Evolutionary conservation across 2,329 filamentous ascomycete species (phyloP).

Genomic region (Coniosporium tulheliwenetii): DNA sequence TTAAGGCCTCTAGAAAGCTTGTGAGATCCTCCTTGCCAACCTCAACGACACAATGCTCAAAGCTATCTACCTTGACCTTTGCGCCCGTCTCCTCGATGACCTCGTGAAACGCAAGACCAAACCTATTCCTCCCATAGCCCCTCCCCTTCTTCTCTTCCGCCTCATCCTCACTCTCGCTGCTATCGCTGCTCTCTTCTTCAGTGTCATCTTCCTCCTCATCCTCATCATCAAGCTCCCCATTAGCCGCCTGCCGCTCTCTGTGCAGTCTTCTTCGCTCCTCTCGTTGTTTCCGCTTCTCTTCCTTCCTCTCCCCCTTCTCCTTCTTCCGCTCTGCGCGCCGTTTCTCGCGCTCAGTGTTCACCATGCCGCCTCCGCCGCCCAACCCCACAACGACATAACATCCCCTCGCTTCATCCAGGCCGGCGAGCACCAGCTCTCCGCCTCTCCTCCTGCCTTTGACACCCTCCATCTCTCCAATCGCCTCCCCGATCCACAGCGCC

Average conservation of each 20-base stretch:
- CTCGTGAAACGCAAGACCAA: conserved; percentile 90
- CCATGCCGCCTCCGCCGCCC: conserved; percentile 59
- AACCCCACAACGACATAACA: conserved; percentile 90
- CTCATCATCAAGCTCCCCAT: conserved; percentile 47
- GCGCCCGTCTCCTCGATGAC: conserved; percentile 85
- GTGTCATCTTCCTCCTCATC: conserved; percentile 31
- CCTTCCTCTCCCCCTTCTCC: conserved; percentile 35
- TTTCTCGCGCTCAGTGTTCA: conserved; percentile 43
- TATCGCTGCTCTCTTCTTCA: conserved; percentile 43
- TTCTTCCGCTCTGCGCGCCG: conserved; percentile 52
- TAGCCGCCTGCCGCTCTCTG: conserved; percentile 38
- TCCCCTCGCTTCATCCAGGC: conserved; percentile 71
- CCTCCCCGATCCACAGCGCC: conserved; percentile 86
- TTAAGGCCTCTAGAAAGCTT: conserved; percentile 80
- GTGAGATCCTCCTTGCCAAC: conserved; percentile 91
- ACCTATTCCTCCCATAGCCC: conserved; percentile 69
- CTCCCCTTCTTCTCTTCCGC: conserved; percentile 39
- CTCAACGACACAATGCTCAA: conserved; percentile 94
- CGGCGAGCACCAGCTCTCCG: conserved; percentile 78
- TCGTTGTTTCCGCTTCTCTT: conserved; percentile 28
- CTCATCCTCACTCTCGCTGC: conserved; percentile 44
- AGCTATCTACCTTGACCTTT: conserved; percentile 82
- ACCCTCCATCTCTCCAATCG: conserved; percentile 75
- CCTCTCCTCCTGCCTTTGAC: conserved; percentile 60
- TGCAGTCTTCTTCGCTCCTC: conserved; percentile 42